Percentiles rank a stretch among this genome's conserved stretches.
These are phyloP conservation scores for Populus hybrid DNA, from an alignment of 441 rosid genomes.

Conservation along the genomic window DNA sequence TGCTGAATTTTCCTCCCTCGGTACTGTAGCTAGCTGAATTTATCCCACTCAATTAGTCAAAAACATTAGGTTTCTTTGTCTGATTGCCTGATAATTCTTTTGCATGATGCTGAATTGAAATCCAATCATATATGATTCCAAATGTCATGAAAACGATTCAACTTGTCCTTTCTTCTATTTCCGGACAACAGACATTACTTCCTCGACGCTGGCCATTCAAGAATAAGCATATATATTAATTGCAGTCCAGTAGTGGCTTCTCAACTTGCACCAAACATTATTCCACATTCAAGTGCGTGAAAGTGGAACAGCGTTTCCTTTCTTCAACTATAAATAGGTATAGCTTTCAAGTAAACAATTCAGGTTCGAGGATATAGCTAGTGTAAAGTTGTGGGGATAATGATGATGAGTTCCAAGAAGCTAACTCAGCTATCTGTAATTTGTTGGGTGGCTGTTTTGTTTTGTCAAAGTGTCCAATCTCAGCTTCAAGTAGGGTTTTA, in stretches of 20 bases:
- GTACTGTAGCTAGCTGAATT: neutral
- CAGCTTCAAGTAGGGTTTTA: conserved; percentile 52
- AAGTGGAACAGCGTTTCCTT: neutral
- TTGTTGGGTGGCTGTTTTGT: conserved; percentile 1
- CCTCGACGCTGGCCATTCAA: too few relatives aligned
- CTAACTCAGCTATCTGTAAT: neutral
- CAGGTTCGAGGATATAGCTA: neutral
- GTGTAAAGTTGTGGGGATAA: neutral
- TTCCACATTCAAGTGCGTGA: neutral
- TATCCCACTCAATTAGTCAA: neutral
- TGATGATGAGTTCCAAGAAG: conserved; percentile 2
- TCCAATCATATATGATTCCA: neutral
- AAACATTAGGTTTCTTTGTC: neutral
- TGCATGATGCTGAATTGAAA: neutral
- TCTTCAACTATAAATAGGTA: neutral
- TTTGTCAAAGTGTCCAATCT: conserved; percentile 23
- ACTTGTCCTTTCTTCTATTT: neutral
- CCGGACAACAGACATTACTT: neutral
- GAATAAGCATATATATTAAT: too few relatives aligned
- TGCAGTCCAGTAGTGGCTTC: neutral
- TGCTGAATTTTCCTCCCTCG: neutral
- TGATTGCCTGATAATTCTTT: neutral
- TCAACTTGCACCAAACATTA: neutral
- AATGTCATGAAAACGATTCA: too few relatives aligned
- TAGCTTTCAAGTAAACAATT: neutral